Conservation (phyloP, 1,139 yeast species). For the Spathaspora sp. region DNA sequence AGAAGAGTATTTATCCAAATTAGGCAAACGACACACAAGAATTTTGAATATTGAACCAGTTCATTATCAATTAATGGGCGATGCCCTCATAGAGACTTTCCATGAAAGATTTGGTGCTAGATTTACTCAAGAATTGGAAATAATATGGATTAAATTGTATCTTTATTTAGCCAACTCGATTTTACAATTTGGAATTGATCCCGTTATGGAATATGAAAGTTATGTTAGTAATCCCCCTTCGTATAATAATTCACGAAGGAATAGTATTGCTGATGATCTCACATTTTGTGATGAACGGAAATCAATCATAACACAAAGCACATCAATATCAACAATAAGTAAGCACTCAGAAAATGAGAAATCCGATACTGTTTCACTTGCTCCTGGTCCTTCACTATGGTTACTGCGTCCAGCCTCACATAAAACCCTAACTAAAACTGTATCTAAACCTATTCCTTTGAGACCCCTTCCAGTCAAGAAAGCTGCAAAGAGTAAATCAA, state of each 20-base stretch:
- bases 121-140: constrained; percentile 52
- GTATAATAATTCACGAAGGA: background rate
- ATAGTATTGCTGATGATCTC: constrained; percentile 2
- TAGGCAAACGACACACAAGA: constrained; percentile 77
- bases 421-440: background rate
- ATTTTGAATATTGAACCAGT: constrained; percentile 72
- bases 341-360: background rate
- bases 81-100: constrained; percentile 71
- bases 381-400: background rate
- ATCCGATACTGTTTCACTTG: background rate
- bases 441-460: background rate
- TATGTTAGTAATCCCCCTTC: background rate
- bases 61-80: constrained; percentile 77
- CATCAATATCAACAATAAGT: constrained; percentile 1
- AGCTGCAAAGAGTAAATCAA: constrained; percentile 9
- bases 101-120: constrained; percentile 58
- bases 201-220: constrained; percentile 31
- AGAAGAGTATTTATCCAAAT: constrained; percentile 58
- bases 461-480: constrained; percentile 13
- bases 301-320: constrained; percentile 5
- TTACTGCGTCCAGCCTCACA: background rate
- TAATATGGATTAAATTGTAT: constrained; percentile 72
- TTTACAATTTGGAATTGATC: constrained; percentile 66
- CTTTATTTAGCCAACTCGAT: constrained; percentile 64
- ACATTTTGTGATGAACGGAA: constrained; percentile 2